A percentile compares a stretch with the other conserved stretches of the same genome.
These are phyloP conservation scores for Leccinum solheimii DNA, from an alignment of 1,284 basidiomycete genomes.

Conservation along the genomic window DNA sequence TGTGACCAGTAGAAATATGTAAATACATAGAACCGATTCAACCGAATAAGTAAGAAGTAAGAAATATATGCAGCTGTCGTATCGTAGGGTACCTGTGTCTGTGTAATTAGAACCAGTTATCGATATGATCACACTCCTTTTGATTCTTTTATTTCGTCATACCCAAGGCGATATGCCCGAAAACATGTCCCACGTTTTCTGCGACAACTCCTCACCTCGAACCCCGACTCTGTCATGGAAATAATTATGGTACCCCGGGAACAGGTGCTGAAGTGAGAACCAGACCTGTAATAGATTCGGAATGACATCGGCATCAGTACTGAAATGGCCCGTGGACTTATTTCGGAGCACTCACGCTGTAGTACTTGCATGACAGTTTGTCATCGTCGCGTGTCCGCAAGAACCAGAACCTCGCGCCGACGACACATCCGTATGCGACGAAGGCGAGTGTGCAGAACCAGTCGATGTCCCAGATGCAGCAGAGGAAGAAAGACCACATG, in stretches of 20 bases:
- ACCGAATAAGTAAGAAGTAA: not conserved
- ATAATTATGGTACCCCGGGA: conserved; percentile 36
- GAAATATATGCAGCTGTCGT: not conserved
- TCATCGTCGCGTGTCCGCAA: conserved; percentile 27
- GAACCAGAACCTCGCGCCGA: conserved; percentile 32
- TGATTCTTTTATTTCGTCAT: not conserved
- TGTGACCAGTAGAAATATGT: not conserved
- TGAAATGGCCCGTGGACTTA: not conserved
- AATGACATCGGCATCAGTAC: not conserved
- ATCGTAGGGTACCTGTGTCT: not conserved
- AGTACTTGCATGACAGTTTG: conserved; percentile 34
- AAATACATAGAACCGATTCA: not conserved
- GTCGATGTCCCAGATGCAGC: conserved; percentile 31
- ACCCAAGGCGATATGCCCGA: conserved; percentile 1
- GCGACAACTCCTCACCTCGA: conserved; percentile 23
- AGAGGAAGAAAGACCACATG: conserved; percentile 26
- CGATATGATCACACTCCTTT: not conserved
- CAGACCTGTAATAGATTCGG: conserved; percentile 25
- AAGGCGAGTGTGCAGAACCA: conserved; percentile 23
- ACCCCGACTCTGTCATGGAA: conserved; percentile 22
- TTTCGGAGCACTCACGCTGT: conserved; percentile 30
- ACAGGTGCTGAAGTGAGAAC: conserved; percentile 34
- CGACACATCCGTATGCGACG: conserved; percentile 27
- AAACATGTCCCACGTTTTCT: conserved; percentile 23
- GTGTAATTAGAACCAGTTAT: not conserved